These are phyloP conservation scores for Elaeis guineensis DNA, from an alignment of 176 grass and related monocot genomes.

Conservation along the genomic window DNA sequence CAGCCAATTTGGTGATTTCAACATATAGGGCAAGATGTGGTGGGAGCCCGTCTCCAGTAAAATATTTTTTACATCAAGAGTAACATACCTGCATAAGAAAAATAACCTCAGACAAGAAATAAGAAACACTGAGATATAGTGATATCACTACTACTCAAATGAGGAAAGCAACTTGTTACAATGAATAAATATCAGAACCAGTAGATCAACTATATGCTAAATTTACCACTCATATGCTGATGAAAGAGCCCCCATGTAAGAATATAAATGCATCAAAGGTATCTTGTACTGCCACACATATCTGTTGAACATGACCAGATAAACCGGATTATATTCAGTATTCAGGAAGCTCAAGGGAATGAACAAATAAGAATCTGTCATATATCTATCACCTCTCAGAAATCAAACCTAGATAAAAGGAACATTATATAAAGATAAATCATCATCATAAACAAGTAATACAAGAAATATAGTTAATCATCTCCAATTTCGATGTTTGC, in stretches of 20 bases:
- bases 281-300: conserved; percentile 87
- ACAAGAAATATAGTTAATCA: no score
- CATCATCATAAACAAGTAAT: no score
- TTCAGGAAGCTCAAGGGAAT: conserved; percentile 1
- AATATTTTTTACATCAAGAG: conserved; percentile 95
- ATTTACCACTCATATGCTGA: conserved; percentile 78
- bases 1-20: conserved; percentile 60
- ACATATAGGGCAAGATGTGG: conserved; percentile 84
- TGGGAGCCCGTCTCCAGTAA: conserved; percentile 74
- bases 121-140: no score
- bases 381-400: no score
- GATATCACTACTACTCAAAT: not conserved
- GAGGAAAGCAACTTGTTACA: conserved; percentile 10
- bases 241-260: conserved; percentile 60
- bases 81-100: conserved; percentile 56
- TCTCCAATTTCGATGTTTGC: no score
- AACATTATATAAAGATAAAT: no score
- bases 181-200: conserved; percentile 6
- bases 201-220: not conserved
- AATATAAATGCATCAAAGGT: conserved; percentile 76
- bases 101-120: not conserved
- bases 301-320: conserved; percentile 34
- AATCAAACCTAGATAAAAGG: no score
- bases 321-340: conserved; percentile 21
- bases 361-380: not conserved